Conservation (phyloP, 345 rosid genomes). For the Populus ilicifolia region DNA sequence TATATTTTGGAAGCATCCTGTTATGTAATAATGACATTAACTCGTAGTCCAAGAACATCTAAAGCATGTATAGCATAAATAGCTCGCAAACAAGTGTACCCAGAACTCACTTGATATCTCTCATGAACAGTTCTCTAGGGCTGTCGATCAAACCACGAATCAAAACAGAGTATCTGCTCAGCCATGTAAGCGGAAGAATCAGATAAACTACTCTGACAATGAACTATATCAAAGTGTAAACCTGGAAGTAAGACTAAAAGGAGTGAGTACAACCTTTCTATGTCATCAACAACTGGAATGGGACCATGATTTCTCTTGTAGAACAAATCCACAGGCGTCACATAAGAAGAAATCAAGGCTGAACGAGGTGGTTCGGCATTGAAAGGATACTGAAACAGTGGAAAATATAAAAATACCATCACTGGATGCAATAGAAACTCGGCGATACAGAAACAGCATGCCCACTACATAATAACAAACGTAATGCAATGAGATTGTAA, state of each 20-base stretch:
- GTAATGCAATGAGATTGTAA: background rate
- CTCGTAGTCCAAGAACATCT: background rate
- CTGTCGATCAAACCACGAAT: slow-evolving; percentile 49
- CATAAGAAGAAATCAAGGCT: slow-evolving; percentile 59
- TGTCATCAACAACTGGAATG: slow-evolving; percentile 73
- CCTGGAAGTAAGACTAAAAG: background rate
- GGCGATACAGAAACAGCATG: background rate
- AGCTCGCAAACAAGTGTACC: background rate
- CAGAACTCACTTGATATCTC: slow-evolving; percentile 61
- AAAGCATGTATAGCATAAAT: background rate
- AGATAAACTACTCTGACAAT: background rate
- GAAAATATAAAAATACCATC: background rate
- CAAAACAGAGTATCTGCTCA: slow-evolving; percentile 53
- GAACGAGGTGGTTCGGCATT: slow-evolving; percentile 91
- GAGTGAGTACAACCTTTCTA: slow-evolving; percentile 43
- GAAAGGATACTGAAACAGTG: slow-evolving; percentile 67
- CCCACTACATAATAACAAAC: background rate
- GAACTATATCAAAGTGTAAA: slow-evolving; percentile 1
- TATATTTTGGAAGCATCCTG: slow-evolving; percentile 81
- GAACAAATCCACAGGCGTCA: slow-evolving; percentile 82
- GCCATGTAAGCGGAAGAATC: slow-evolving; percentile 15
- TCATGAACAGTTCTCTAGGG: slow-evolving; percentile 55
- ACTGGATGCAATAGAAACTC: background rate
- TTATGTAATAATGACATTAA: slow-evolving; percentile 10
- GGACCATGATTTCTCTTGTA: slow-evolving; percentile 97